A percentile compares a stretch with the other conserved stretches of the same genome.
Conservation (phyloP, 495 filamentous ascomycete species). For the Entonaema liquescens region DNA sequence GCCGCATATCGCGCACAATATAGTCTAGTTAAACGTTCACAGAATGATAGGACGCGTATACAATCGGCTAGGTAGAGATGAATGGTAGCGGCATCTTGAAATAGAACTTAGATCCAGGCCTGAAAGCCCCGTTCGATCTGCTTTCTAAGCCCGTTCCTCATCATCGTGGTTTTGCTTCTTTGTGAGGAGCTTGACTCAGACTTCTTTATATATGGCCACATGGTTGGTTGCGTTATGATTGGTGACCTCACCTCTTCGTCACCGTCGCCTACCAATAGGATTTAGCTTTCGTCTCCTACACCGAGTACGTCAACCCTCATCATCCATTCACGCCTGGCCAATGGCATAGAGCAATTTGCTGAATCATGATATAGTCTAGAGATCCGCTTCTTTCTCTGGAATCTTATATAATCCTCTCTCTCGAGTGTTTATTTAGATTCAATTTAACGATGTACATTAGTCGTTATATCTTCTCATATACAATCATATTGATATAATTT, state of each 20-base stretch:
- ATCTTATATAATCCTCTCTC: constrained; percentile 18
- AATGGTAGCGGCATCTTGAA: too few species aligned
- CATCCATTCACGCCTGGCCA: background rate
- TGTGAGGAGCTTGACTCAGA: constrained; percentile 10
- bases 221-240: constrained; percentile 11
- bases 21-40: too few species aligned
- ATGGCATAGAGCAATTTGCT: background rate
- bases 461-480: background rate
- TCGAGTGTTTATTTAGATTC: background rate
- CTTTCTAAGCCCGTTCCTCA: background rate
- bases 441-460: too few species aligned
- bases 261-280: background rate
- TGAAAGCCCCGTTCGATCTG: background rate
- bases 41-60: too few species aligned
- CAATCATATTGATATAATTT: background rate
- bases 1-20: too few species aligned
- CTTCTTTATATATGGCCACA: background rate
- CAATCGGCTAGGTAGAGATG: too few species aligned
- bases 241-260: constrained; percentile 32
- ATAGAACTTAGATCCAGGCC: too few species aligned
- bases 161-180: background rate
- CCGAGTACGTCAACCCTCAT: background rate
- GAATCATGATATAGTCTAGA: background rate
- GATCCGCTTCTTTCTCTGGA: background rate
- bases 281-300: background rate